A percentile compares a stretch with the other conserved stretches of the same genome.
These are phyloP conservation scores for Plasmodium relictum DNA, from an alignment of 169 alveolate species.

Conservation along the genomic window DNA sequence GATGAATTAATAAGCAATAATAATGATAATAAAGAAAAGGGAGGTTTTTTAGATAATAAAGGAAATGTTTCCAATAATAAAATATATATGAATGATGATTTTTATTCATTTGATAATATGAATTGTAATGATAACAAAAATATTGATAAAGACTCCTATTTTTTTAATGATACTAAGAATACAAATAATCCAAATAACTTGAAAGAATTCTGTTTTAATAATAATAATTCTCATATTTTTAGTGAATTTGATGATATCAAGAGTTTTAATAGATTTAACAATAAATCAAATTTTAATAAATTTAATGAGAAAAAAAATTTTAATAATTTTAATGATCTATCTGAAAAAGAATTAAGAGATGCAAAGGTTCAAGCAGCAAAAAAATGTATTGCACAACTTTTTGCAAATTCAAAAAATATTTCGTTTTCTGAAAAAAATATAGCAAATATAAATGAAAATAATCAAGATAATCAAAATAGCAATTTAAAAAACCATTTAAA, in stretches of 20 bases:
- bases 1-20: slow-evolving; percentile 9
- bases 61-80: neutral
- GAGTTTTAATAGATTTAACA: neutral
- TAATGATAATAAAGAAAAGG: slow-evolving; percentile 8
- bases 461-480: neutral
- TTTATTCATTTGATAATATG: slow-evolving; percentile 16
- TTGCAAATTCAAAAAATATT: slow-evolving; percentile 81
- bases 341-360: slow-evolving; percentile 75
- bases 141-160: slow-evolving; percentile 32
- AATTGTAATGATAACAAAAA: neutral
- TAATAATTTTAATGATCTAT: slow-evolving; percentile 11
- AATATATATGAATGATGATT: slow-evolving; percentile 23
- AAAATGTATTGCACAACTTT: slow-evolving; percentile 82
- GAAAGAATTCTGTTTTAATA: neutral
- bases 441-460: slow-evolving; percentile 21
- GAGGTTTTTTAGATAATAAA: slow-evolving; percentile 1
- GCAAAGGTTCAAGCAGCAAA: slow-evolving; percentile 88
- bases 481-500: neutral
- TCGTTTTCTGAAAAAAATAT: slow-evolving; percentile 30
- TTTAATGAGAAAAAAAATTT: slow-evolving; percentile 23
- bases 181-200: neutral
- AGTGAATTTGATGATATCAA: neutral
- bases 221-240: neutral
- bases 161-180: slow-evolving; percentile 37
- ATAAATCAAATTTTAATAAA: slow-evolving; percentile 4